phyloP scores from a whole-genome alignment of 345 rosid species.

The Salix koriyanagi region DNA sequence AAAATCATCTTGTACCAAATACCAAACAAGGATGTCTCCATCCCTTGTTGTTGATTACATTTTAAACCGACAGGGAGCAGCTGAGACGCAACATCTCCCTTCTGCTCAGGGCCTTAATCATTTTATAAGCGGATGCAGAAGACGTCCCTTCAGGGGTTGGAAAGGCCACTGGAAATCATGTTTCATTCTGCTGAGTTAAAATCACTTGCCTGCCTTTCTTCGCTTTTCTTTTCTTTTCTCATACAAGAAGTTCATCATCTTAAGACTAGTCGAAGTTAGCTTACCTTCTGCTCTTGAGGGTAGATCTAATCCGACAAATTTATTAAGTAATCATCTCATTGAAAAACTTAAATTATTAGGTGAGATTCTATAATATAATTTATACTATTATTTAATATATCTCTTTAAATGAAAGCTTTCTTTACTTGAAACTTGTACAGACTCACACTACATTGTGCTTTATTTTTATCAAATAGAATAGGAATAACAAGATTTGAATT shows the following conservation, averaged over 20 bases:
- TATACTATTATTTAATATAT: too few relatives aligned
- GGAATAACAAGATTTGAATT: fast-evolving
- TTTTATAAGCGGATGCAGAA: not conserved
- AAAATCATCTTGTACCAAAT: too few relatives aligned
- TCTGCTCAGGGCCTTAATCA: not conserved
- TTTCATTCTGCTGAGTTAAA: not conserved
- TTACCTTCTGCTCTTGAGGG: not conserved
- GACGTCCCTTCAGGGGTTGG: not conserved
- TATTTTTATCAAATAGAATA: too few relatives aligned
- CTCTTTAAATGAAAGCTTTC: fast-evolving
- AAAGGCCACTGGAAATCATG: not conserved
- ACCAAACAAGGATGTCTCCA: not conserved
- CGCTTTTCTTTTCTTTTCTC: not conserved
- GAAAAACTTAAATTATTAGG: too few relatives aligned
- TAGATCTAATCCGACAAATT: not conserved
- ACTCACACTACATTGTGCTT: too few relatives aligned
- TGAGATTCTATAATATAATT: too few relatives aligned
- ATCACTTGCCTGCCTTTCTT: not conserved
- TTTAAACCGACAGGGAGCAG: not conserved
- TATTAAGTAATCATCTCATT: too few relatives aligned
- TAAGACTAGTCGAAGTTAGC: not conserved
- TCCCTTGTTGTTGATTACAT: not conserved
- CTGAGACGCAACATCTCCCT: not conserved
- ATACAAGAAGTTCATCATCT: too few relatives aligned
- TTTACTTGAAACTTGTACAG: fast-evolving